phyloP scores from a whole-genome alignment of 805 yeast species.

The Blastobotrys attinorum region DNA sequence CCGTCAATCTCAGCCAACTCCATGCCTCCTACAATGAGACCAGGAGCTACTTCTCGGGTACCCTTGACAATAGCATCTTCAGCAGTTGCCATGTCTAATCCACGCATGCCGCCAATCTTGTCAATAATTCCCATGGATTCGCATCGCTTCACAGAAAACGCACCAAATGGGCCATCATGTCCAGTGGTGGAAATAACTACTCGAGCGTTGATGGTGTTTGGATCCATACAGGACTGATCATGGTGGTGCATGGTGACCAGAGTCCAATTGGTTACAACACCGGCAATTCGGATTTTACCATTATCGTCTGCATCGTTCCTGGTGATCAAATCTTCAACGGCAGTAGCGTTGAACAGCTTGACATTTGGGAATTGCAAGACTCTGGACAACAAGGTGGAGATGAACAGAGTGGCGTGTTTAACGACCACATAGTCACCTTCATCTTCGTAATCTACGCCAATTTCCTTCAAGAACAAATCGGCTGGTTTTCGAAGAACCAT shows the following conservation, averaged over 20 bases:
- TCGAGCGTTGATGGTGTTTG: constrained; percentile 60
- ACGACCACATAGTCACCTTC: constrained; percentile 77
- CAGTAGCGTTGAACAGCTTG: constrained; percentile 70
- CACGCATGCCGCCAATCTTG: constrained; percentile 63
- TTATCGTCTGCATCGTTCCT: constrained; percentile 46
- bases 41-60: constrained; percentile 58
- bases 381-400: constrained; percentile 61
- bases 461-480: constrained; percentile 55
- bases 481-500: constrained; percentile 78
- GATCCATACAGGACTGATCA: constrained; percentile 75
- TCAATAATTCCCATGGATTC: constrained; percentile 40
- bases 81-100: constrained; percentile 69
- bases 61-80: constrained; percentile 69
- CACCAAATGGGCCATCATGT: constrained; percentile 80
- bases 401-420: constrained; percentile 72
- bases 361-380: constrained; percentile 66
- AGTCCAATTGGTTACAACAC: constrained; percentile 82
- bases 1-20: constrained; percentile 73
- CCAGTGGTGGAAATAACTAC: constrained; percentile 69
- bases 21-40: constrained; percentile 66
- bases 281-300: constrained; percentile 62
- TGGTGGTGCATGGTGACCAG: constrained; percentile 68
- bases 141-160: constrained; percentile 66
- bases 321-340: constrained; percentile 73
- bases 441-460: constrained; percentile 62